Conservation (phyloP, 164 flowering plant species). For the Houttuynia cordata region DNA sequence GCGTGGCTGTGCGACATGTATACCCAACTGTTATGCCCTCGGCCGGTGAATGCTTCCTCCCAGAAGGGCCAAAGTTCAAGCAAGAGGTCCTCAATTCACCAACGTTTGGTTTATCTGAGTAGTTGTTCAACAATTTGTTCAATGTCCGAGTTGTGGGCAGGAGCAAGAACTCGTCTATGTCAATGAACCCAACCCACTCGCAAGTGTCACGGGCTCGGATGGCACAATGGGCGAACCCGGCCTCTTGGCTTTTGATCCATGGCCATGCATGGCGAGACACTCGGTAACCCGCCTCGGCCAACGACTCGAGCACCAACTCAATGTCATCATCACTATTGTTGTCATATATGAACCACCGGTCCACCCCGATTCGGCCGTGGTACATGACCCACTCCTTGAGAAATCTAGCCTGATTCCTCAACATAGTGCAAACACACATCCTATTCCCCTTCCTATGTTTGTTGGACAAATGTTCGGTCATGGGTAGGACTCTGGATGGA, state of each 20-base stretch:
- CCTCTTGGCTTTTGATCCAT: constrained; percentile 86
- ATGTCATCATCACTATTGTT: constrained; percentile 72
- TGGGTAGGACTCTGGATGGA: constrained; percentile 8
- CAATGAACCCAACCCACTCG: constrained; percentile 79
- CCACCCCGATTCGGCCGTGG: constrained; percentile 61
- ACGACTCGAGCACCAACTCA: constrained; percentile 15
- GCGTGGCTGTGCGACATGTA: constrained; percentile 41
- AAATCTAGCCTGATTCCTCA: constrained; percentile 55
- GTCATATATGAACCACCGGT: constrained; percentile 75
- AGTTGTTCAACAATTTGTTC: constrained; percentile 24
- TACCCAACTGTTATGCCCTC: constrained; percentile 65
- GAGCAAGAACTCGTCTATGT: constrained; percentile 73
- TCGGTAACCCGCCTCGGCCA: constrained; percentile 17
- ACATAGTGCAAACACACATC: constrained; percentile 74
- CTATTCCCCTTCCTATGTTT: constrained; percentile 14
- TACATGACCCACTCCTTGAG: constrained; percentile 73
- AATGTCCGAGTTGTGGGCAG: constrained; percentile 20
- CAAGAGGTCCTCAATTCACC: constrained; percentile 81
- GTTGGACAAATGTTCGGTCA: not conserved
- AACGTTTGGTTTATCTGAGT: constrained; percentile 10
- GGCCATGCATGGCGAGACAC: constrained; percentile 56
- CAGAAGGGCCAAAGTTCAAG: constrained; percentile 78
- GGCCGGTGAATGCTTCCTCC: constrained; percentile 25
- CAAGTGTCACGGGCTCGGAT: constrained; percentile 42
- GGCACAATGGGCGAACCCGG: constrained; percentile 82